Evolutionary conservation across 768 basidiomycete species (phyloP), one percentile per base, ranked within the genome.

Genomic region (Tricholoma furcatifolium): DNA sequence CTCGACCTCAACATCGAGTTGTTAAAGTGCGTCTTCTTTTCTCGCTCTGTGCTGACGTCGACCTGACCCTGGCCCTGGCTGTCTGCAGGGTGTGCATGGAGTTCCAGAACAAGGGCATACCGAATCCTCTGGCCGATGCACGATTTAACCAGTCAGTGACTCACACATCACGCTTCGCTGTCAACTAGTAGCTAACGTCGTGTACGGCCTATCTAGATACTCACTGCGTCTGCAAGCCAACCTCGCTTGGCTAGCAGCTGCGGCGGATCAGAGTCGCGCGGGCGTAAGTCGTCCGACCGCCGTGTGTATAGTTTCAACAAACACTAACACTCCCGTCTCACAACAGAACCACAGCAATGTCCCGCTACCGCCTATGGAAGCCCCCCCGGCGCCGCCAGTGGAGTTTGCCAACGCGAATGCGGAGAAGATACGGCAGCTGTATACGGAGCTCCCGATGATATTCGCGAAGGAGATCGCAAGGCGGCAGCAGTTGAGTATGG

Each of bases 1-100:
- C 66, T 91, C 39, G 83, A 87, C 51, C 70, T 91, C 31, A 91
- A 91, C 57, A 68, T 75, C 0, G 87, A 90, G 55, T 69, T 91
- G 36, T 67, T 91, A 53, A 85, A 79, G 89, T 91, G 50, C 34
- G 78, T 66, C 30, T 39, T 36, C 18, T 14, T 47, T 47, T 12
- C 41, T 30, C 43, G 56, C 1, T 17, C 8, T 38, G 27, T 40
- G 56, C 20, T 51, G 27, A 12, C 40, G 15, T 20, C 20, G 12
- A 50, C 38, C 35, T 51, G 23, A 58, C 38, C n/a, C n/a, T 35
- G 49, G 18, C 36, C 18, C 18, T 4, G 4, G 14, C 15, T 30
- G 34, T 52, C 52, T 36, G 2, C 50, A 90, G 88, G 65, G 74
- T 84, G 23, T 82, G 79, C 57, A 74, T 82, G 67, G 80, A 82